phyloP scores from a whole-genome alignment of 2,329 filamentous ascomycete genomes.

The Apiospora aurea region DNA sequence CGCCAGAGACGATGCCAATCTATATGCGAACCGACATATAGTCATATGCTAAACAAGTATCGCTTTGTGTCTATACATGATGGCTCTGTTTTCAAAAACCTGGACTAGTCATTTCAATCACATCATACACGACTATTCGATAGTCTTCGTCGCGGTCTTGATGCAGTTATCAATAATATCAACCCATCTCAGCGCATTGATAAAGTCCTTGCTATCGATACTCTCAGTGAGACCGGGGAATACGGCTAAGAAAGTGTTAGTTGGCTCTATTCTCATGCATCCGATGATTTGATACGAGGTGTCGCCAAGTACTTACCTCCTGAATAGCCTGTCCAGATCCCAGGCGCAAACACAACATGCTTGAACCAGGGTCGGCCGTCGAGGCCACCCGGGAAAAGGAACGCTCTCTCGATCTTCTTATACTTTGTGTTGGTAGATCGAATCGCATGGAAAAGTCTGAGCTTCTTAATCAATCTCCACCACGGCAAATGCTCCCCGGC shows the following conservation, averaged over 20 bases:
- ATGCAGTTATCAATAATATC: constrained; percentile 63
- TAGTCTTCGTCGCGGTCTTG: constrained; percentile 51
- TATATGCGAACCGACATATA: background rate
- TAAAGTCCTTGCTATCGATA: constrained; percentile 65
- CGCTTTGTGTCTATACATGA: background rate
- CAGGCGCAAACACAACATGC: constrained; percentile 92
- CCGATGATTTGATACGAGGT: background rate
- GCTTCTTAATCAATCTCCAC: constrained; percentile 77
- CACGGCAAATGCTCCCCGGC: constrained; percentile 68
- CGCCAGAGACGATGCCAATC: background rate
- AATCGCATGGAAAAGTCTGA: constrained; percentile 69
- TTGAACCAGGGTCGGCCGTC: constrained; percentile 90
- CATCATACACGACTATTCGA: constrained; percentile 29
- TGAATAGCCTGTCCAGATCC: constrained; percentile 89
- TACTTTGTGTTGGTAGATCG: constrained; percentile 78
- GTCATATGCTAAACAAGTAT: background rate
- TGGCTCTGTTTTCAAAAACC: background rate
- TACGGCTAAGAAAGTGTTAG: constrained; percentile 51
- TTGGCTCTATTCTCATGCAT: constrained; percentile 30
- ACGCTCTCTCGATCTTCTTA: constrained; percentile 82
- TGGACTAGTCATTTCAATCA: background rate
- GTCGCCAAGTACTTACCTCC: constrained; percentile 61
- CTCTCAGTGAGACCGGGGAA: constrained; percentile 69
- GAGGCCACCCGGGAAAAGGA: constrained; percentile 77
- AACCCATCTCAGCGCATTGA: constrained; percentile 65